A percentile compares a stretch with the other conserved stretches of the same genome.
Conservation (phyloP, 1,139 yeast species). For the Wickerhamomyces sp. region DNA sequence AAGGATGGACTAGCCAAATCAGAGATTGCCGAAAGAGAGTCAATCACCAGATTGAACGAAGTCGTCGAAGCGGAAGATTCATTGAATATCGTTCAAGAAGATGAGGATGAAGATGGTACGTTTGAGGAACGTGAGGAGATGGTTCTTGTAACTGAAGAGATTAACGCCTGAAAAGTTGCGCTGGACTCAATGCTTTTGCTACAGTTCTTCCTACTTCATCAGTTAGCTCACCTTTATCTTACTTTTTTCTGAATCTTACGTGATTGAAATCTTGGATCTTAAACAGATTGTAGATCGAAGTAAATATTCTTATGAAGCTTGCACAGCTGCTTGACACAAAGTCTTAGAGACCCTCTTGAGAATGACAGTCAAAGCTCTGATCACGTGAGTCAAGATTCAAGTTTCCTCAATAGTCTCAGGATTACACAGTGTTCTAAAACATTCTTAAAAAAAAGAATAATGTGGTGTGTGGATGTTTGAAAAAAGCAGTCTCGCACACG, state of each 20-base stretch:
- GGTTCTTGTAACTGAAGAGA: not conserved
- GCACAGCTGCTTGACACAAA: no score
- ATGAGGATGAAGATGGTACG: not conserved
- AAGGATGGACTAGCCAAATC: constrained; percentile 9
- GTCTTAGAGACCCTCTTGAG: no score
- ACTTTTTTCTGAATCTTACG: no score
- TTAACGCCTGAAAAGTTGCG: no score
- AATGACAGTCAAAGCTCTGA: no score
- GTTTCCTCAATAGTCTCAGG: not conserved
- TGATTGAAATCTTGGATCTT: no score
- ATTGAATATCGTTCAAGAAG: constrained; percentile 2
- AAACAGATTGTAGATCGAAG: no score
- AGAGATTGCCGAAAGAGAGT: constrained; percentile 4
- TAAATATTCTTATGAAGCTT: no score
- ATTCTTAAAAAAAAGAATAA: not conserved
- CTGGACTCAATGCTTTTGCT: no score
- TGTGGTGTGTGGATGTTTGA: constrained; percentile 14
- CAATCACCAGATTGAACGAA: not conserved
- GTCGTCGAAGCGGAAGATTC: not conserved
- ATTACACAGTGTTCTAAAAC: not conserved
- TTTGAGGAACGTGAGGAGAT: not conserved
- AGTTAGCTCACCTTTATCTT: no score
- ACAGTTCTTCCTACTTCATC: no score
- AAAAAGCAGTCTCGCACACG: constrained; percentile 13
- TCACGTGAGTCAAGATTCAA: not conserved